Conservation (phyloP, 2,329 filamentous ascomycete species). For the Arthrobotrys musiformis region DNA sequence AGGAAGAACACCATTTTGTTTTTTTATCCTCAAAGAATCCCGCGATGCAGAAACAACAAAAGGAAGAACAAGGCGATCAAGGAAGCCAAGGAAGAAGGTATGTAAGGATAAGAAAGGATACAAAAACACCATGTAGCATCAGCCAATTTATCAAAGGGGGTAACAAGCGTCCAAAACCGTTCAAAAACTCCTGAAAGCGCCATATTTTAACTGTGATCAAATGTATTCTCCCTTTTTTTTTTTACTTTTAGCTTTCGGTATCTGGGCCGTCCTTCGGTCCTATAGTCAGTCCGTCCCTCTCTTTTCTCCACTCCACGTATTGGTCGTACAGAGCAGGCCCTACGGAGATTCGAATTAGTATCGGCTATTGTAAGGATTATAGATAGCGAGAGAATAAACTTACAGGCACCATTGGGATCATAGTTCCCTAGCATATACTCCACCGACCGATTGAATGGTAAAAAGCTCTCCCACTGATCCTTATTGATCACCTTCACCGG, state of each 20-base stretch:
- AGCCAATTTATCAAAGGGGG: background rate
- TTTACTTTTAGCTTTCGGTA: slow-evolving; percentile 24
- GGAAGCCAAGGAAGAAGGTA: no score
- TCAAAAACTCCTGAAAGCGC: background rate
- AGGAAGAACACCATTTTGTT: slow-evolving; percentile 36
- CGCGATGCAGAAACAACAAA: slow-evolving; percentile 30
- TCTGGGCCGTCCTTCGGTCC: slow-evolving; percentile 47
- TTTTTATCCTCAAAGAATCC: background rate
- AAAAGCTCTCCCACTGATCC: slow-evolving; percentile 60
- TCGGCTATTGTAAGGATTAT: background rate
- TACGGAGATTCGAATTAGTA: background rate
- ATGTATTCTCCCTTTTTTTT: no score
- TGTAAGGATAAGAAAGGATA: background rate
- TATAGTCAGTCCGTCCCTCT: slow-evolving; percentile 23
- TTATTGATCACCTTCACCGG: slow-evolving; percentile 59
- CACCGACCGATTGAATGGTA: slow-evolving; percentile 59
- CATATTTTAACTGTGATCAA: no score
- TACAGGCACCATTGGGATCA: slow-evolving; percentile 59
- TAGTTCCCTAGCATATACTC: slow-evolving; percentile 57
- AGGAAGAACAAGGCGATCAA: background rate
- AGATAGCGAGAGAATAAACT: slow-evolving; percentile 28
- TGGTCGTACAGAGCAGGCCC: slow-evolving; percentile 59
- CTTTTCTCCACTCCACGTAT: slow-evolving; percentile 58
- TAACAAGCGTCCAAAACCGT: background rate
- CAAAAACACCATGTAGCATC: background rate